phyloP scores from a whole-genome alignment of 306 rosid genomes.

The Lagenaria siceraria region DNA sequence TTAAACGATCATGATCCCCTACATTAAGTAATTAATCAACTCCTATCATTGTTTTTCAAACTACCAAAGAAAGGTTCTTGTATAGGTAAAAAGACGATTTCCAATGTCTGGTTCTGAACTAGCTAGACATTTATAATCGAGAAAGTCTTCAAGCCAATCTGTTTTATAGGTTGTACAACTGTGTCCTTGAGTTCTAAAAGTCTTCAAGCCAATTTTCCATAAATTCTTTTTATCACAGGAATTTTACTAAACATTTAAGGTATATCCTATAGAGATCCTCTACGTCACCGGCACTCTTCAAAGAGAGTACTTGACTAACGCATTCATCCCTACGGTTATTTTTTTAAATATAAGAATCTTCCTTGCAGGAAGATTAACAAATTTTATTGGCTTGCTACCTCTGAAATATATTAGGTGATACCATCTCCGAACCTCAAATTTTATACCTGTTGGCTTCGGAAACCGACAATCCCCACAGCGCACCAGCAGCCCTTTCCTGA shows the following conservation, averaged over 20 bases:
- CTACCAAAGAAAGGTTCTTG: background rate
- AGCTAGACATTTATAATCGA: background rate
- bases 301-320: background rate
- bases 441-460: constrained; percentile 93
- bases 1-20: background rate
- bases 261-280: background rate
- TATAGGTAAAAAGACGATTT: background rate
- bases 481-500: constrained; percentile 99
- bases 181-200: no score
- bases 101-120: background rate
- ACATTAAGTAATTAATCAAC: background rate
- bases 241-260: background rate
- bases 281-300: background rate
- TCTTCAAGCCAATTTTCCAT: background rate
- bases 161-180: no score
- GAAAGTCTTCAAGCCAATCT: background rate
- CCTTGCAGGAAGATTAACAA: background rate
- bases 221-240: background rate
- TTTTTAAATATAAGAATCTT: background rate
- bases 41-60: background rate
- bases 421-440: background rate
- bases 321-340: background rate
- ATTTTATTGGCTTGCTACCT: background rate
- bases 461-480: constrained; percentile 99
- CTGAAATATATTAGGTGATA: background rate